Evolutionary conservation across 331 rosid species (phyloP), one percentile per base, ranked within the genome.

Genomic region (Dryas integrifolia): DNA sequence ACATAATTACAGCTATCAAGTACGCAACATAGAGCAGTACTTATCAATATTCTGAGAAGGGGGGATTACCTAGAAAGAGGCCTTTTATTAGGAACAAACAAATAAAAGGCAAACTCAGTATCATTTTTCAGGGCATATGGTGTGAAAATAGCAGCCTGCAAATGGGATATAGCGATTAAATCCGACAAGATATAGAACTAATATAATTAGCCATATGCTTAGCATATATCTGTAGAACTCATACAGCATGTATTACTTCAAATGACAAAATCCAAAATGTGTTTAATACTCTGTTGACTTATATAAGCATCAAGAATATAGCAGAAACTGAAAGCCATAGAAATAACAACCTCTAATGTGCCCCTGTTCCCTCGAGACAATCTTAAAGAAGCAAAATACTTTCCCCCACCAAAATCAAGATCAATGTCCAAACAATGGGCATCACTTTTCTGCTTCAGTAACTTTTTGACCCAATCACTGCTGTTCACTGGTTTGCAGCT

Each of bases 71-170:
- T 84, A 69, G 87, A 67, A 67, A 84, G 78, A 68, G 84, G 83
- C 83, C 81, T 88, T 81, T 79, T 88, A 80, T 88, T 88, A 46
- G 86, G 84, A 58, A 78, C 79, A 81, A 86, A 84, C 82, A 94
- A 87, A 88, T 77, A 88, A 58, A 94, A 82, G 50, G 83, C 70
- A 76, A 82, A 77, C 39, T 88, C 88, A 45, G 97, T 86, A 67
- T 88, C 88, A 58, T 94, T 94, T 85, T 82, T 89, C 81, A 91
- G 61, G 44, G 91, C 71, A 84, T 88, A 94, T 77, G 98, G 73
- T 21, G 98, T 85, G 82, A 89, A 94, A 82, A 86, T 80, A 70
- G 88, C 84, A 58, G 81, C 98, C 98, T 94, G 85, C 84, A 85
- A 76, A 77, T 21, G 77, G 78, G 24, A 74, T 47, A 76, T 68